Base-by-base conservation (phyloP, 306 rosid species). In the Neltuma alba region DNA sequence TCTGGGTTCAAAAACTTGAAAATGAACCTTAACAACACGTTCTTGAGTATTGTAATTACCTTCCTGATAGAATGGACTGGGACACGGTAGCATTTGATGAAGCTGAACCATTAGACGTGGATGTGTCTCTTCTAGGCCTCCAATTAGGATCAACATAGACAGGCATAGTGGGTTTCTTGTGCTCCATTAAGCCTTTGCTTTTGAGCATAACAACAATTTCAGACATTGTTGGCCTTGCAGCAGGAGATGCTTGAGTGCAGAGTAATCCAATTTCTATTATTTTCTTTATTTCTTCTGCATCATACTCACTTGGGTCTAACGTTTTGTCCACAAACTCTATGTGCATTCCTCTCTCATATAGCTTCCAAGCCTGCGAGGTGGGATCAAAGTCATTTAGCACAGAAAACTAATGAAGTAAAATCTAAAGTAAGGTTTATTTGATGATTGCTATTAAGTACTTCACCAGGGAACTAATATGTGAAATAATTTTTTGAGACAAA, bases 121-220 rank as follows among this genome's bases (percentile, higher is more conserved):
- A 27, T 1, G 36, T 10, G 18, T 25, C 64, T 25, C 36, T 58
- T 27, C 12, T 58, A 36, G 64, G 34, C 18, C 16, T 58, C 64
- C 31, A 58, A 25, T 23, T 58, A 58, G 64, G 34, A 25, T 58
- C 64, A 58, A 58, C 64, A 27, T 11, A 58, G 64, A 4, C 64
- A 58, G 64, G 64, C 64, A 58, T 58, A 11, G 64, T 58, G 18
- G 64, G 64, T 58, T 25, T 27, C 64, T 25, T 58, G 64, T 58
- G 28, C 34, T 58, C 64, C 64, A 58, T 25, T 25, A 27, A 58
- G 18, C 34, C 36, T 11, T 58, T 58, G 34, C 64, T 58, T 27
- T 25, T 58, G 18, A 58, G 64, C 64, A 58, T 25, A 10, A 25
- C 31, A 58, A 58, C 64, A 25, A 58, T 27, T 13, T 58, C 64